Base-by-base conservation (phyloP, 1,284 basidiomycete genomes). In the Ceratobasidium sp. region DNA sequence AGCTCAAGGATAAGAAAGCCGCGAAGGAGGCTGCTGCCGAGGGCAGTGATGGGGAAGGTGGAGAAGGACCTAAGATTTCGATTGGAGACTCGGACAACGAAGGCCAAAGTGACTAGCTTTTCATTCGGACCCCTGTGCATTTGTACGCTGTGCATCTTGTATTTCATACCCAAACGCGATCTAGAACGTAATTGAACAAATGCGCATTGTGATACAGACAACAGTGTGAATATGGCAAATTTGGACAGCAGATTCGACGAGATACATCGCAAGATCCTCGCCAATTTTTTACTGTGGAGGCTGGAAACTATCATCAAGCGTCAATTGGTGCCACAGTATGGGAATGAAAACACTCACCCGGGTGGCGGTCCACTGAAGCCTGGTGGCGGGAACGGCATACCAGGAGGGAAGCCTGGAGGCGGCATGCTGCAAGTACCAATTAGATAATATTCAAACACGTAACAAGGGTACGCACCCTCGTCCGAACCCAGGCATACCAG, bases 401-500 rank as follows among this genome's bases (percentile, higher is more conserved):
- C 64, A 57, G 64, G 64, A 23, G 64, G 64, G 52, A 69, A 69
- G 9, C 64, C 64, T 32, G 64, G 64, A 12, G 64, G 64, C 9
- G 64, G 50, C 64, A 55, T 69, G 26, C 64, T 65, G 34, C 30
- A 39, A 46, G 36, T n/a, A 41, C 3, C n/a, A 39, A 14, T 65
- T 39, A 65, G 62, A 36, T 21, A 41, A 52, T 34, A 28, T 34
- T 8, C 32, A 32, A 48, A 32, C 6, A 21, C 26, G 30, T 48
- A 34, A 46, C 16, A 50, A 52, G 36, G n/a, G 32, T 32, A 69
- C 61, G 5, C 23, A 52, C 26, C 48, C 59, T 61, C 46, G 64
- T 61, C 91, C 85, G 86, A 94, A 94, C 72, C 92, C 92, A 73
- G 92, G 87, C 86, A 90, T 89, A 64, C 94, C 94, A 75, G 94